Conservation (phyloP, 2,329 filamentous ascomycete species). For the Stylonectria norvegica region DNA sequence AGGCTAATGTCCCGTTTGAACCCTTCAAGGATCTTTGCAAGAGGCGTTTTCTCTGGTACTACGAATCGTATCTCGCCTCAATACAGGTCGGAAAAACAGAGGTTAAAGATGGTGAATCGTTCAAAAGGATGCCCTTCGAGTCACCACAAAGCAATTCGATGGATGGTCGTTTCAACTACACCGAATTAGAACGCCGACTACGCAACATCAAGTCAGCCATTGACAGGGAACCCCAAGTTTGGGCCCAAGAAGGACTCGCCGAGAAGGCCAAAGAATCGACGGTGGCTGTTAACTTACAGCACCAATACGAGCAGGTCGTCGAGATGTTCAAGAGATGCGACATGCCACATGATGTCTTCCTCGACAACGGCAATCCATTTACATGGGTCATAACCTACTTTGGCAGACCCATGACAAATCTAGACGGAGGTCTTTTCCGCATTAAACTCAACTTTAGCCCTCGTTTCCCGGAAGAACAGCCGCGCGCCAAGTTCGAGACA, state of each 20-base stretch:
- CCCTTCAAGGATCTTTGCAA: conserved; percentile 91
- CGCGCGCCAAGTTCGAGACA: conserved; percentile 76
- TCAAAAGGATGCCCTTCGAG: conserved; percentile 88
- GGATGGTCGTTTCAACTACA: conserved; percentile 83
- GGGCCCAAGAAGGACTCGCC: conserved; percentile 66
- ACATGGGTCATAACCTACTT: conserved; percentile 88
- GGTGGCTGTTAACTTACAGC: conserved; percentile 75
- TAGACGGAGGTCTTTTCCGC: conserved; percentile 86
- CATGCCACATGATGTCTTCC: conserved; percentile 68
- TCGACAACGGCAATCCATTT: conserved; percentile 82
- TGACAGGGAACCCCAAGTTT: conserved; percentile 66
- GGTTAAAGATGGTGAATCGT: conserved; percentile 60
- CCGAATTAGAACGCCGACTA: conserved; percentile 67
- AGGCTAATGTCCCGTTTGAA: conserved; percentile 62
- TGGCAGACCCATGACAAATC: conserved; percentile 85
- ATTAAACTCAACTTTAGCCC: conserved; percentile 78
- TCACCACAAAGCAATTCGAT: conserved; percentile 65
- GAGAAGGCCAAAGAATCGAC: conserved; percentile 64
- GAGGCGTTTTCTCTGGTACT: conserved; percentile 92
- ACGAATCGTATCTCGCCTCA: conserved; percentile 74
- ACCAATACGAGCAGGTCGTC: conserved; percentile 80
- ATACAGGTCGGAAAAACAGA: conserved; percentile 64
- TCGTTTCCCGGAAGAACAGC: conserved; percentile 83
- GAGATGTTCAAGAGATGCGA: conserved; percentile 70
- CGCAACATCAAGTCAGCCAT: conserved; percentile 65